Conservation (phyloP, 306 rosid species). For the Corylus heterophylla region DNA sequence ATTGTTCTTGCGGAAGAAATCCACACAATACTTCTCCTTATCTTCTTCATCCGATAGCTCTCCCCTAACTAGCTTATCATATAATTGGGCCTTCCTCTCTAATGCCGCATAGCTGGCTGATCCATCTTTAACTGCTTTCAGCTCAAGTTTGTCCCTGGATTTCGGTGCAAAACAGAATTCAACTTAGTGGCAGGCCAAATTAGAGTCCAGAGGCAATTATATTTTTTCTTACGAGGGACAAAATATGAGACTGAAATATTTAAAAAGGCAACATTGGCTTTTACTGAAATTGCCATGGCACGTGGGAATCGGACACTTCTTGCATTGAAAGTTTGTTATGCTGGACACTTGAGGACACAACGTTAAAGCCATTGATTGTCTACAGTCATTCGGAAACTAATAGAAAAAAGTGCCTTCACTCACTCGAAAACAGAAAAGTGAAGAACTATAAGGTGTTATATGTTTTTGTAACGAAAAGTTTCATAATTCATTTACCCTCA, state of each 20-base stretch:
- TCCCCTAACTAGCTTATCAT: conserved; percentile 75
- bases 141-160: conserved; percentile 88
- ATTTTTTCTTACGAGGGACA: background rate
- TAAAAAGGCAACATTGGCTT: background rate
- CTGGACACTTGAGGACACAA: background rate
- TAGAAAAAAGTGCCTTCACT: background rate
- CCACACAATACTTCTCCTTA: conserved; percentile 87
- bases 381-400: background rate
- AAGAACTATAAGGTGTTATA: background rate
- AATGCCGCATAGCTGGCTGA: conserved; percentile 77
- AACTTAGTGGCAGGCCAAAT: background rate
- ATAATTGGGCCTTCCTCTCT: conserved; percentile 79
- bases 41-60: conserved; percentile 92
- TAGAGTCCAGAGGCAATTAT: background rate
- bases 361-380: background rate
- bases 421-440: background rate
- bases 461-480: background rate
- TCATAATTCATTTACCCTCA: background rate
- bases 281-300: background rate
- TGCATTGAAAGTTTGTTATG: background rate
- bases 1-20: conserved; percentile 70
- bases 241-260: background rate
- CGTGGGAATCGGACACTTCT: background rate
- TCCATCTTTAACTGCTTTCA: conserved; percentile 86
- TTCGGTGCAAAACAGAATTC: conserved; percentile 7